phyloP scores from a whole-genome alignment of 176 grass and related monocot species.

The Carex pumila region DNA sequence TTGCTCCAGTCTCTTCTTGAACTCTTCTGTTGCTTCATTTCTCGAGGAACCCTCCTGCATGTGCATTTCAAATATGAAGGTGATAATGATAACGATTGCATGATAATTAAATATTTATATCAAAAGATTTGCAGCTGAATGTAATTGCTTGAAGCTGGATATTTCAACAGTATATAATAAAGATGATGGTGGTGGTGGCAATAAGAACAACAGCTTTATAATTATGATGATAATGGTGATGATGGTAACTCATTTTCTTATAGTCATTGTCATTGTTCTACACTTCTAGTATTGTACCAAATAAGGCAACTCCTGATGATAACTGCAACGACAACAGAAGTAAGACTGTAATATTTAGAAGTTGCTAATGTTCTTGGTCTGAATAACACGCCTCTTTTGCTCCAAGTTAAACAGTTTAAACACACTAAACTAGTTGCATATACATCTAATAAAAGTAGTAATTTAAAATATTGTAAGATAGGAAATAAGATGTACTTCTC shows the following conservation, averaged over 20 bases:
- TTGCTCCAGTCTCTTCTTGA: slow-evolving; percentile 59
- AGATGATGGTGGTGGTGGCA: neutral
- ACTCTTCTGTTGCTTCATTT: slow-evolving; percentile 28
- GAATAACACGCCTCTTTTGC: no score
- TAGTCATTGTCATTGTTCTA: neutral
- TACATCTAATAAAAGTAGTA: neutral
- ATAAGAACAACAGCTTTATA: neutral
- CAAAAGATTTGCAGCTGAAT: slow-evolving; percentile 6
- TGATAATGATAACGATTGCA: neutral
- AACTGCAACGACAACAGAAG: neutral
- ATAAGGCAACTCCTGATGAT: neutral
- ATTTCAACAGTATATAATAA: neutral
- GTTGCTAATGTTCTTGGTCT: neutral
- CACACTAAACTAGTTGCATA: neutral
- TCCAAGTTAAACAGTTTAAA: neutral
- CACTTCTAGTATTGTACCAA: neutral
- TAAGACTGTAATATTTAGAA: neutral
- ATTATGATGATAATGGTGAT: neutral
- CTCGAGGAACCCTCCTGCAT: slow-evolving; percentile 28
- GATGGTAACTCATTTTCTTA: neutral
- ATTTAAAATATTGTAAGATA: neutral
- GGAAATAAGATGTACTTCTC: neutral
- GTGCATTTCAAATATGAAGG: neutral
- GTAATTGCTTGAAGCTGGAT: neutral
- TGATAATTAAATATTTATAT: neutral